Evolutionary conservation across 139 green algal genomes (phyloP).

Genomic region (Spirogloea muscicola): DNA sequence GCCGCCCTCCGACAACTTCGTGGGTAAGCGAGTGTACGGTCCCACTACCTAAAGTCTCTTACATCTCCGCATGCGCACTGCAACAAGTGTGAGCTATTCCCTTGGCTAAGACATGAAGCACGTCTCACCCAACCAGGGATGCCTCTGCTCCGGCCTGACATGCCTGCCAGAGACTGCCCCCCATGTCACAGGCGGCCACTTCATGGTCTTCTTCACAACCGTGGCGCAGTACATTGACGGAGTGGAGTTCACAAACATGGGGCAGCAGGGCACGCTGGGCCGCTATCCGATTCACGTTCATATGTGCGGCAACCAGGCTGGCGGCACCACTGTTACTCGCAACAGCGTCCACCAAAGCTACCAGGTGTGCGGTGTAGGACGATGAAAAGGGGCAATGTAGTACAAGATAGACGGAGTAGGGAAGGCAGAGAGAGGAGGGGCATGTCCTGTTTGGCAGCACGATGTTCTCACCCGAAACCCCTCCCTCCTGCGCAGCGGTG

Average conservation of each 20-base stretch:
- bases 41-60: not conserved
- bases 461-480: not conserved
- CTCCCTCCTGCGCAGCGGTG: slow-evolving; percentile 17
- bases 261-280: slow-evolving; percentile 34
- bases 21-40: not conserved
- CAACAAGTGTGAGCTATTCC: not conserved
- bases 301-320: slow-evolving; percentile 47
- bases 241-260: slow-evolving; percentile 28
- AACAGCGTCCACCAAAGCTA: slow-evolving; percentile 38
- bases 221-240: slow-evolving; percentile 21
- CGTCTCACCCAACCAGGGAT: not conserved
- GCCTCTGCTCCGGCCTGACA: not conserved
- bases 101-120: not conserved
- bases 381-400: not conserved
- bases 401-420: not conserved
- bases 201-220: slow-evolving; percentile 34
- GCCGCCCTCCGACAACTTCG: slow-evolving; percentile 8
- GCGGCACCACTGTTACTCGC: slow-evolving; percentile 1
- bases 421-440: not conserved
- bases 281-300: slow-evolving; percentile 44
- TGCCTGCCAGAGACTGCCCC: not conserved
- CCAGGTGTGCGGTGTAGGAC: not conserved
- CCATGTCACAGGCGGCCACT: slow-evolving; percentile 32
- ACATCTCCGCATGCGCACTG: not conserved
- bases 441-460: not conserved